phyloP scores from a whole-genome alignment of 2,329 filamentous ascomycete genomes.

The Aspergillus niger region DNA sequence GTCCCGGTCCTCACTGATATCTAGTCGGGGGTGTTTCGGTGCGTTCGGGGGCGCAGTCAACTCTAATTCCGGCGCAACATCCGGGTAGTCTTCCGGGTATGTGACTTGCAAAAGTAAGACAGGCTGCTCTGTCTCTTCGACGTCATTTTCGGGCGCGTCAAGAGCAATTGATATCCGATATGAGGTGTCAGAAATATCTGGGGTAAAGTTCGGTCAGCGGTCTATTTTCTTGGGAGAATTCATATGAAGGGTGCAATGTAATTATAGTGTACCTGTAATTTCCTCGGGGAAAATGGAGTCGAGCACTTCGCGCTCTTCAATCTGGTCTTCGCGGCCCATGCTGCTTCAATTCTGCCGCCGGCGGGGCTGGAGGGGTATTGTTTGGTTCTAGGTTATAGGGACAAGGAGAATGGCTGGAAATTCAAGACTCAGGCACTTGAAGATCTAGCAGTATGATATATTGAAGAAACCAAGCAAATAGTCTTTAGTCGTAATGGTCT shows the following conservation, averaged over 20 bases:
- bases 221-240: neutral
- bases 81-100: constrained; percentile 89
- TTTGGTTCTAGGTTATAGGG: neutral
- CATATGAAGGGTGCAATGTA: neutral
- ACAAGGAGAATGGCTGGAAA: neutral
- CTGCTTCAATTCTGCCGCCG: constrained; percentile 31
- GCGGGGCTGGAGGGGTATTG: constrained; percentile 34
- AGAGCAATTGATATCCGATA: constrained; percentile 85
- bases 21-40: constrained; percentile 70
- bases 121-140: constrained; percentile 63
- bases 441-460: neutral
- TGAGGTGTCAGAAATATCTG: constrained; percentile 86
- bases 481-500: constrained; percentile 2
- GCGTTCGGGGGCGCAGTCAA: constrained; percentile 72
- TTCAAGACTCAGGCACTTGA: neutral
- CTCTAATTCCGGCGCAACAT: constrained; percentile 80
- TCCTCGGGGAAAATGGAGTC: constrained; percentile 98
- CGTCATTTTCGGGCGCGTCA: constrained; percentile 70
- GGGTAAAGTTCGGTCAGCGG: constrained; percentile 8
- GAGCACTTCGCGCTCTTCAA: constrained; percentile 95
- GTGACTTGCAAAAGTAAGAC: constrained; percentile 79
- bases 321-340: constrained; percentile 75
- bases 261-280: constrained; percentile 70
- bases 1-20: constrained; percentile 76
- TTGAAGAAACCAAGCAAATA: neutral